Base-by-base conservation (phyloP, 352 stramenopile genomes). In the Phytophthora hibernalis region DNA sequence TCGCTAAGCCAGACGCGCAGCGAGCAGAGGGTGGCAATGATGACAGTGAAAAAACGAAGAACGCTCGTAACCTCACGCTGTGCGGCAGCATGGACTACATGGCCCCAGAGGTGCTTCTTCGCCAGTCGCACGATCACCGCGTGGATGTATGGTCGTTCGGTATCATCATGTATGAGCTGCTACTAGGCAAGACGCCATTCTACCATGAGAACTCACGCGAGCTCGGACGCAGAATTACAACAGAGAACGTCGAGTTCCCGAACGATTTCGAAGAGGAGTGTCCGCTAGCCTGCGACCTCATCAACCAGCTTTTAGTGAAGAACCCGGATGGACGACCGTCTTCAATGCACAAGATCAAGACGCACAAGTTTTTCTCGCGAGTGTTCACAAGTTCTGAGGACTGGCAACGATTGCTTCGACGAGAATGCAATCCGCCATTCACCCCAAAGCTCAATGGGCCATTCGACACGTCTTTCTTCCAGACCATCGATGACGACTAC, bases 151-250 rank as follows among this genome's bases (percentile, higher is more conserved):
- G 83, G 83, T 87, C 81, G 7, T 91, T 92, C 44, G 91, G 91
- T 7, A 87, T 97, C 55, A 79, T 97, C 33, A 80, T 96, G 75
- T 97, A 96, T 70, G 91, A 97, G 66, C 54, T 97, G 31, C 55
- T 95, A 47, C 63, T 92, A 1, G 91, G 91, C 2, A 79, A 79
- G 26, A 95, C 91, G n/a, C 91, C 91, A 21, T 97, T 97, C 55
- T 95, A 89, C 70, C 82, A 93, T 52, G 73, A 82, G 16, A 97
- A 97, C 45, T 66, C 79, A 12, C 87, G 86, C 43, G 80, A 93
- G 43, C 76, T 93, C 7, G 91, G 91, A 47, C 78, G 89, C 18
- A 66, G 79, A 56, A 96, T 97, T 55, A 85, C 87, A 5, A 71
- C 64, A 1, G 82, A 89, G 10, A 65, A 74, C 2, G 79, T 97